phyloP scores from a whole-genome alignment of 2,329 filamentous ascomycete genomes.

The Trichocomaceae sp. region DNA sequence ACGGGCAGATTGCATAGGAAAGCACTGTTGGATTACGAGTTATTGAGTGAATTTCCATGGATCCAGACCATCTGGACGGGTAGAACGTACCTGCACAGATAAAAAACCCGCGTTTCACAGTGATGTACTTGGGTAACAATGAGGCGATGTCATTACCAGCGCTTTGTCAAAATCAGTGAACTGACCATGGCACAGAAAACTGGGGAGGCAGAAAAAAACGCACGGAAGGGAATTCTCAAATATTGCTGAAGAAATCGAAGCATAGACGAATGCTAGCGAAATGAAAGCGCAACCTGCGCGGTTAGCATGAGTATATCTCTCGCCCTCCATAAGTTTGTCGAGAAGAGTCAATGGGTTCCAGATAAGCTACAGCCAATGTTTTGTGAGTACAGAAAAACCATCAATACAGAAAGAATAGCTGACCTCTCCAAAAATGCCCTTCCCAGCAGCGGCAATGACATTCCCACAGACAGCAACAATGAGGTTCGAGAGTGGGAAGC shows the following conservation, averaged over 20 bases:
- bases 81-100: conserved; percentile 22
- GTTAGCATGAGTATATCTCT: conserved; percentile 29
- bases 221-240: conserved; percentile 38
- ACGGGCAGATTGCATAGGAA: conserved; percentile 33
- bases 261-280: conserved; percentile 37
- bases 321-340: conserved; percentile 29
- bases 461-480: conserved; percentile 37
- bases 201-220: background rate
- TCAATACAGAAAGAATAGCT: background rate
- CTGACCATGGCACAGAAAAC: background rate
- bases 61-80: too few species aligned
- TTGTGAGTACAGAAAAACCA: background rate
- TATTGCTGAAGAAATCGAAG: conserved; percentile 40
- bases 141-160: conserved; percentile 36
- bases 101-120: conserved; percentile 35
- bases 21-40: conserved; percentile 16
- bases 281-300: conserved; percentile 39
- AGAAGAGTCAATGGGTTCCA: conserved; percentile 34
- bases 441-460: conserved; percentile 27
- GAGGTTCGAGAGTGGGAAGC: conserved; percentile 23
- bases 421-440: conserved; percentile 27
- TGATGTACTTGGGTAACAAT: conserved; percentile 36
- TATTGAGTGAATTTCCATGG: too few species aligned
- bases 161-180: conserved; percentile 4
- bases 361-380: conserved; percentile 19